These are phyloP conservation scores for Carex cristatella DNA, from an alignment of 176 grass and related monocot genomes.

Conservation along the genomic window DNA sequence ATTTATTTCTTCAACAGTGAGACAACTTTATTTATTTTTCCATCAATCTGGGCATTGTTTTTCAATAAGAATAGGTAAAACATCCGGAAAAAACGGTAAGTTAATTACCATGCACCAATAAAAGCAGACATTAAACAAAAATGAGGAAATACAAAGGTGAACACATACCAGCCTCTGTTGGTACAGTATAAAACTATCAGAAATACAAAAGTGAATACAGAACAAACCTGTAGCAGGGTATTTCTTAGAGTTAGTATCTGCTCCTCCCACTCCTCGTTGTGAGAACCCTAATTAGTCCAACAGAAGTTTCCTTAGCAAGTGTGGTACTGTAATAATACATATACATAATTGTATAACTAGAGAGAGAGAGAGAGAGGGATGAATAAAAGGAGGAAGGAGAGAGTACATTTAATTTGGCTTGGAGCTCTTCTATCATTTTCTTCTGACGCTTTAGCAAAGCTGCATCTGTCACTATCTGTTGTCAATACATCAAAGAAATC, in stretches of 20 bases:
- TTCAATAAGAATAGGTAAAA: slow-evolving; percentile 1
- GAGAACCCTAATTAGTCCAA: slow-evolving; percentile 55
- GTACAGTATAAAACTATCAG: not conserved
- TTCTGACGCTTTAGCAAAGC: slow-evolving; percentile 85
- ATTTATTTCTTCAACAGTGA: not conserved
- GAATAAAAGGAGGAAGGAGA: not conserved
- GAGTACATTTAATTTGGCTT: slow-evolving; percentile 60
- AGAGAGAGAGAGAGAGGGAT: not conserved
- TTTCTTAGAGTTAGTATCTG: slow-evolving; percentile 85
- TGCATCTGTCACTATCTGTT: slow-evolving; percentile 95
- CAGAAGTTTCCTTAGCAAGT: slow-evolving; percentile 15
- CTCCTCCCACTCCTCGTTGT: slow-evolving; percentile 91
- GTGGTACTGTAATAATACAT: not conserved
- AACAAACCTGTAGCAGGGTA: slow-evolving; percentile 69
- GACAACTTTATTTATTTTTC: not conserved
- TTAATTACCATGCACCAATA: not conserved
- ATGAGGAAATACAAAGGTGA: too few species aligned
- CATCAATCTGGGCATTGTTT: slow-evolving; percentile 3
- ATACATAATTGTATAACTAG: not conserved
- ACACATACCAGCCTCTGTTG: not conserved
- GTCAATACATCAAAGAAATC: slow-evolving; percentile 18
- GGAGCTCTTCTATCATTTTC: slow-evolving; percentile 91
- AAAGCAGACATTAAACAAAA: not conserved
- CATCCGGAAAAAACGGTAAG: not conserved
- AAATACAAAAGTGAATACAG: slow-evolving; percentile 24